Conservation (phyloP, 2,329 filamentous ascomycete genomes). For the Aspergillus sp. region DNA sequence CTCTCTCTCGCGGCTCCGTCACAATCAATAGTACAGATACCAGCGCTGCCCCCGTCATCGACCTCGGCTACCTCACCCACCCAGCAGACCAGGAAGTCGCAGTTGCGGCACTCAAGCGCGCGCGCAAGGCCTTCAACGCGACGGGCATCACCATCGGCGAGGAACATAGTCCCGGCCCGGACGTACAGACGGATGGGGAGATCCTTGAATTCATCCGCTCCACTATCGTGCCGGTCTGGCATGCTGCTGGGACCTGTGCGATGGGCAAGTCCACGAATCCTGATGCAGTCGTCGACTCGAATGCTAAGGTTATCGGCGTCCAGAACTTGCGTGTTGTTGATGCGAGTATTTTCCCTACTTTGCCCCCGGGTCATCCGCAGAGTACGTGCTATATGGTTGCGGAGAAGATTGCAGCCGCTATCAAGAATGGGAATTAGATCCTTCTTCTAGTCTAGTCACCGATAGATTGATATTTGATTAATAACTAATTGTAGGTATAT, state of each 20-base stretch:
- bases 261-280: slow-evolving; percentile 36
- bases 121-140: slow-evolving; percentile 36
- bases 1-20: slow-evolving; percentile 46
- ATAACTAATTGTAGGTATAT: too few relatives aligned
- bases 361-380: slow-evolving; percentile 14
- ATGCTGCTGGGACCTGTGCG: slow-evolving; percentile 37
- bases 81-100: slow-evolving; percentile 45
- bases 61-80: slow-evolving; percentile 45
- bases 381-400: slow-evolving; percentile 11
- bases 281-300: slow-evolving; percentile 36
- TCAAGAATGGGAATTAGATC: slow-evolving; percentile 5
- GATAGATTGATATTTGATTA: too few relatives aligned
- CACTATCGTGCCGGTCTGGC: slow-evolving; percentile 30
- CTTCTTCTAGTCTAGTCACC: neutral
- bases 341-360: slow-evolving; percentile 8
- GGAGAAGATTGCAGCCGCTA: slow-evolving; percentile 13
- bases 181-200: slow-evolving; percentile 42
- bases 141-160: slow-evolving; percentile 21
- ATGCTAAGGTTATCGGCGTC: slow-evolving; percentile 32
- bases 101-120: slow-evolving; percentile 42
- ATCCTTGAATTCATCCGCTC: slow-evolving; percentile 34
- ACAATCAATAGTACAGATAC: slow-evolving; percentile 35
- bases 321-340: slow-evolving; percentile 9
- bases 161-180: slow-evolving; percentile 36
- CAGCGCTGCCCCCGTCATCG: slow-evolving; percentile 37